phyloP scores from a whole-genome alignment of 805 yeast species.

The Metschnikowia proteae region DNA sequence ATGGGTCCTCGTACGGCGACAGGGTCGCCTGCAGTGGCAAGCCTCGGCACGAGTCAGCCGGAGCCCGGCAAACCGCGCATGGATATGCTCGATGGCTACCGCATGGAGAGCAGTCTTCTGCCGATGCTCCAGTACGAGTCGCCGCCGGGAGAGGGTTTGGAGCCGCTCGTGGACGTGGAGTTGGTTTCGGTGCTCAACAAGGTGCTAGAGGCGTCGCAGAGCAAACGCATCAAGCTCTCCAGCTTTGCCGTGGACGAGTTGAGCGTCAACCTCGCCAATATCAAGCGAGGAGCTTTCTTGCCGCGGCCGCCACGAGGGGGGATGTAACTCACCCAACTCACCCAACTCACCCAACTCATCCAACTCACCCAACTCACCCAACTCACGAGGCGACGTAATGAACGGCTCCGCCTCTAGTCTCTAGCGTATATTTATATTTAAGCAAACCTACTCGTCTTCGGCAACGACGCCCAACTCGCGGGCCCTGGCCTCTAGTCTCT shows the following conservation, averaged over 20 bases:
- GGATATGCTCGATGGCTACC: neutral
- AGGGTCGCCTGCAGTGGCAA: neutral
- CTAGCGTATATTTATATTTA: too few relatives aligned
- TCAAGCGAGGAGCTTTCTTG: conserved; percentile 12
- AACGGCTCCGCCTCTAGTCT: too few relatives aligned
- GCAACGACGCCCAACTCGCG: conserved; percentile 60
- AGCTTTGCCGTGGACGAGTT: conserved; percentile 26
- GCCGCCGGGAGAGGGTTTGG: neutral
- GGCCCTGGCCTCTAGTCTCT: conserved; percentile 68
- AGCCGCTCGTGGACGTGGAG: conserved; percentile 11
- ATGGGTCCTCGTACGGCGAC: neutral
- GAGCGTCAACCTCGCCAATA: conserved; percentile 18
- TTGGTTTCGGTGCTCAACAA: conserved; percentile 13
- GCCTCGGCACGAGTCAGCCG: neutral
- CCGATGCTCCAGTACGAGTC: neutral
- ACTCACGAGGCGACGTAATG: too few relatives aligned
- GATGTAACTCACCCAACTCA: neutral
- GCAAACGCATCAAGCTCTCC: conserved; percentile 18
- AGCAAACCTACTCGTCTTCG: conserved; percentile 15
- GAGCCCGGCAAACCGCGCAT: neutral
- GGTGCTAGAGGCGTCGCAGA: conserved; percentile 21
- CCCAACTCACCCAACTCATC: too few relatives aligned
- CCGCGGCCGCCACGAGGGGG: neutral
- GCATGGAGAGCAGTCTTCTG: conserved; percentile 1
- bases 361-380: too few relatives aligned